phyloP scores from a whole-genome alignment of 2,329 filamentous ascomycete species.

The Fusarium lyarnte region DNA sequence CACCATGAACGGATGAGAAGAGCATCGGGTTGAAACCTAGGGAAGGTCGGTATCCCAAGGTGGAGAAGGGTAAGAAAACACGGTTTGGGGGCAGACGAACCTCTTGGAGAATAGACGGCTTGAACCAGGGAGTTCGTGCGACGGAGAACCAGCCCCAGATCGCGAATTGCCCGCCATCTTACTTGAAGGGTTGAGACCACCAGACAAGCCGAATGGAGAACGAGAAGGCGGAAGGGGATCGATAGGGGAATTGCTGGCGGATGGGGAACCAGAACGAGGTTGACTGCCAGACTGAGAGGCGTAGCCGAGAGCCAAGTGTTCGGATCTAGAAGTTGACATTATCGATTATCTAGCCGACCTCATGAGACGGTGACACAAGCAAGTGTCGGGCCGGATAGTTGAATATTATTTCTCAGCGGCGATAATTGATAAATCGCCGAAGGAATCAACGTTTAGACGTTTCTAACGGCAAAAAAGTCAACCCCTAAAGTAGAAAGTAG shows the following conservation, averaged over 20 bases:
- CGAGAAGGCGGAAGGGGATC: constrained; percentile 74
- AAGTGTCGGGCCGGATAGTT: constrained; percentile 41
- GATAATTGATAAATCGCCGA: constrained; percentile 15
- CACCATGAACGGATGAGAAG: background rate
- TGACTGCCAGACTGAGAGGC: constrained; percentile 75
- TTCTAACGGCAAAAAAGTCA: constrained; percentile 30
- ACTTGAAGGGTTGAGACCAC: constrained; percentile 65
- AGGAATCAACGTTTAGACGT: constrained; percentile 32
- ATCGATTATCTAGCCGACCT: constrained; percentile 77
- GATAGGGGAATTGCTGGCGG: constrained; percentile 80
- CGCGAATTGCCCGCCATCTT: constrained; percentile 71
- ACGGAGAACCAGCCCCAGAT: constrained; percentile 94
- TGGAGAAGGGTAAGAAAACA: background rate
- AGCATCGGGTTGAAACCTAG: background rate
- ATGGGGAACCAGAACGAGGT: constrained; percentile 80
- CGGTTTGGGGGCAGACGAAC: constrained; percentile 63
- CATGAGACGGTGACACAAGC: constrained; percentile 50
- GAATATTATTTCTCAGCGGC: constrained; percentile 41
- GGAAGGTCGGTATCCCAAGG: constrained; percentile 17
- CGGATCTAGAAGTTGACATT: constrained; percentile 90
- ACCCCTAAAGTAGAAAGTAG: constrained; percentile 13
- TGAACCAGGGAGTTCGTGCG: constrained; percentile 82
- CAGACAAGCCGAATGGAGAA: constrained; percentile 77
- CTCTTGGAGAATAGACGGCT: constrained; percentile 89
- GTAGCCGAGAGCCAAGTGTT: constrained; percentile 88